Base-by-base conservation (phyloP, 2,329 filamentous ascomycete genomes). In the Colletotrichum magnum region DNA sequence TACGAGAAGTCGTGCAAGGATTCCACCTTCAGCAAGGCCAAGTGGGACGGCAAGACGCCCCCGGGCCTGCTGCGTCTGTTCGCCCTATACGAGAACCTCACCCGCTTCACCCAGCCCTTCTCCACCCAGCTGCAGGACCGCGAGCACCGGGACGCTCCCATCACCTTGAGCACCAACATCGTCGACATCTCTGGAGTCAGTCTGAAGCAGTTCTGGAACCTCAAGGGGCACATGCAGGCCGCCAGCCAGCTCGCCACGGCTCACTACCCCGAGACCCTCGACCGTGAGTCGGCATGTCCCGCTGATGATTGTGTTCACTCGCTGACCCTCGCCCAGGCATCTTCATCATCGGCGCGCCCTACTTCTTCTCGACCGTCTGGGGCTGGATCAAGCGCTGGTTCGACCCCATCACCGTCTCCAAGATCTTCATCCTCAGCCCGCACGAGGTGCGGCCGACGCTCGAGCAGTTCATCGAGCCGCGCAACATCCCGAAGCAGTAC, bases 311-410 rank as follows among this genome's bases (percentile, higher is more conserved):
- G n/a, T 54, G 53, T 26, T 26, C 4, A 7, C 13, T 36, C 32
- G n/a, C 18, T 68, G 32, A 81, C 69, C 32, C 75, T 15, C 28
- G 6, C 2, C 45, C 43, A 80, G 78, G 83, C 45, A 85, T 86
- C 74, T 86, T 85, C 71, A 92, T 98, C 76, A 94, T 98, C 72
- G 95, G 95, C 70, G 95, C 95, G 0, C 95, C 95, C 7, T 84
- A 88, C 53, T 97, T 97, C 87, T 97, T 97, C 84, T 92, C 93
- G 58, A 97, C 94, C 3, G 93, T 97, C 69, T 95, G 95, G 95
- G 90, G 93, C 73, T 97, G 94, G 94, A 88, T 97, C 82, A 97
- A 97, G 86, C 92, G 93, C 76, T 97, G 95, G 94, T 97, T 97
- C 77, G 93, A 95, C 82, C 95, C 95, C 6, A 94, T 94, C 71